These are phyloP conservation scores for Oryza glaberrima DNA, from an alignment of 176 grass and related monocot genomes.

Conservation along the genomic window DNA sequence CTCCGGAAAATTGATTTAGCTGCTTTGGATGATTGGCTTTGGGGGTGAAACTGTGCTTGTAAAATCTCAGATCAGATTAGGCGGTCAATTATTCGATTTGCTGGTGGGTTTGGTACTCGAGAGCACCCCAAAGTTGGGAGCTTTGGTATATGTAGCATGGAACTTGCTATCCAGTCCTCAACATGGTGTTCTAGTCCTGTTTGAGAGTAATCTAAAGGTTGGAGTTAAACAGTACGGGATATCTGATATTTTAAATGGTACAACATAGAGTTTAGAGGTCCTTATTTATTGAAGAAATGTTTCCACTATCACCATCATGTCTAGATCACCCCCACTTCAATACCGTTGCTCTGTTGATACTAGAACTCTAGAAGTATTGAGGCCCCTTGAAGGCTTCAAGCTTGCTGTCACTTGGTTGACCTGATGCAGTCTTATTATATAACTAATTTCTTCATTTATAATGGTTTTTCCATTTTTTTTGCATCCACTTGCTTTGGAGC, in stretches of 20 bases:
- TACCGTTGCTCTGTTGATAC: background rate
- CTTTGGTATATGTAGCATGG: background rate
- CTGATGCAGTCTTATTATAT: constrained; percentile 14
- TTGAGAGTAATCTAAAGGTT: background rate
- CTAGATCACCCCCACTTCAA: background rate
- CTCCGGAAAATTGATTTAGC: background rate
- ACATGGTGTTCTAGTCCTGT: background rate
- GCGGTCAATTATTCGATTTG: background rate
- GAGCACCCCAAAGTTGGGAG: background rate
- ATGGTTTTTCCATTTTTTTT: background rate
- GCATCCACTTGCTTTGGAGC: background rate
- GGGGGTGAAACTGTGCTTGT: background rate
- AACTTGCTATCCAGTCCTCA: background rate
- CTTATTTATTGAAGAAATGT: background rate
- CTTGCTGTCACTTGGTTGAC: background rate
- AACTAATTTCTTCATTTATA: background rate
- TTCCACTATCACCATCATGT: background rate
- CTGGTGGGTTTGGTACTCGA: background rate
- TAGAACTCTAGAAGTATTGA: background rate
- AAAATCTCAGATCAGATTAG: constrained; percentile 2
- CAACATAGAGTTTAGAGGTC: background rate
- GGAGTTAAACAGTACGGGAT: background rate
- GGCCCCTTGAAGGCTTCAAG: background rate
- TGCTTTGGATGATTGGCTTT: background rate
- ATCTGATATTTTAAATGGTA: background rate